A percentile compares a stretch with the other conserved stretches of the same genome.
Evolutionary conservation across 129 eudicot species (phyloP).

Genomic region (Tagetes patula): DNA sequence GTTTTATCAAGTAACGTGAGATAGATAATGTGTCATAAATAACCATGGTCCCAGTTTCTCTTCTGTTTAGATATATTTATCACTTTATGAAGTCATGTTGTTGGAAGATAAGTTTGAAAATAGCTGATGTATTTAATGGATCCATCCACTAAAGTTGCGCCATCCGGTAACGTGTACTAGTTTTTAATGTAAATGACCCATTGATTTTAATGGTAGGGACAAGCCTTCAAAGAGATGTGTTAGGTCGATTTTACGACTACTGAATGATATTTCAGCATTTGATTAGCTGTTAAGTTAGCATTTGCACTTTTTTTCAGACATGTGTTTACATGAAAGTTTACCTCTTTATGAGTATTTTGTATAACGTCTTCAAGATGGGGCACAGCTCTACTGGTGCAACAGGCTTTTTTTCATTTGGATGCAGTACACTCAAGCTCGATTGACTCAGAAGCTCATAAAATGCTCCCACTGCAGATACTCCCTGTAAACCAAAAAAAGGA

Average conservation of each 20-base stretch:
- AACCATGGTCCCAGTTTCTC: neutral
- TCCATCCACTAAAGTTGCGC: neutral
- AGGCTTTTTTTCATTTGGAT: slow-evolving; percentile 74
- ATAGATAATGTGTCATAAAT: neutral
- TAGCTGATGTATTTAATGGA: neutral
- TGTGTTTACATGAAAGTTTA: slow-evolving; percentile 9
- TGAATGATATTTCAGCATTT: neutral
- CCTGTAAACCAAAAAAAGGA: slow-evolving; percentile 30
- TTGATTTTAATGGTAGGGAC: neutral
- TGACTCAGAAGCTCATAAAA: slow-evolving; percentile 87
- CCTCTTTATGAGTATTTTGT: slow-evolving; percentile 83
- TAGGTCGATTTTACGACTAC: neutral
- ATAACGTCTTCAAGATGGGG: slow-evolving; percentile 79
- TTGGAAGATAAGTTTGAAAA: slow-evolving; percentile 1
- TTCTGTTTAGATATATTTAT: neutral
- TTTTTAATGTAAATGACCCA: neutral
- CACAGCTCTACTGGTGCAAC: slow-evolving; percentile 92
- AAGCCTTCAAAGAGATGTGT: neutral
- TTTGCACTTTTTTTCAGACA: neutral
- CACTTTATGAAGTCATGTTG: slow-evolving; percentile 9
- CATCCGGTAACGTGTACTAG: neutral
- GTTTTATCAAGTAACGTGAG: neutral
- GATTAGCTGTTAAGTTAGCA: neutral
- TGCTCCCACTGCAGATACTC: slow-evolving; percentile 82
- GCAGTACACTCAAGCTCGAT: slow-evolving; percentile 62